Conservation (phyloP, 129 eudicot species). For the Erigeron canadensis region DNA sequence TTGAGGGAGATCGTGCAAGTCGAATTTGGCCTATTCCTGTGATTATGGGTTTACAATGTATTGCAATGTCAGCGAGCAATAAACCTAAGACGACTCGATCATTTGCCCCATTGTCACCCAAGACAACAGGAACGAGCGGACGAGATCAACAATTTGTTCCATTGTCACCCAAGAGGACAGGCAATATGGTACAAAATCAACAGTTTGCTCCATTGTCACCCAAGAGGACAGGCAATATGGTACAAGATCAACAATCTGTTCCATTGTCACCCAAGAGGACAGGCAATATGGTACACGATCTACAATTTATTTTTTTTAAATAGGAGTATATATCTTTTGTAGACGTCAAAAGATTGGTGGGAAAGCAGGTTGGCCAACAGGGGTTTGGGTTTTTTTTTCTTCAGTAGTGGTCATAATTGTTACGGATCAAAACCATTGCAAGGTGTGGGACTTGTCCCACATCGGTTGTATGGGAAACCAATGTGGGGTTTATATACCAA, state of each 20-base stretch:
- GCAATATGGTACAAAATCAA: slow-evolving; percentile 16
- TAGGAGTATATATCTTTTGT: neutral
- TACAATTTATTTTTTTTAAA: neutral
- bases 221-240: slow-evolving; percentile 16
- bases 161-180: slow-evolving; percentile 4
- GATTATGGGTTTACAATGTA: slow-evolving; percentile 46
- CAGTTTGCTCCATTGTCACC: neutral
- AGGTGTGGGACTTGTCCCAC: too few relatives aligned
- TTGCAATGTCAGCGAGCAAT: slow-evolving; percentile 18
- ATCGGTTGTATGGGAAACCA: too few relatives aligned
- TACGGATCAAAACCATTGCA: too few relatives aligned
- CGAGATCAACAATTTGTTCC: neutral
- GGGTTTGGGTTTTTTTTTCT: neutral
- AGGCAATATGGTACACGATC: neutral
- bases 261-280: slow-evolving; percentile 6
- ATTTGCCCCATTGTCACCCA: slow-evolving; percentile 15
- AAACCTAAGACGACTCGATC: slow-evolving; percentile 21
- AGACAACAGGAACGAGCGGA: slow-evolving; percentile 17
- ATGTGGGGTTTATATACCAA: too few relatives aligned
- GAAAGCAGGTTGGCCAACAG: neutral
- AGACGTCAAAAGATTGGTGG: neutral
- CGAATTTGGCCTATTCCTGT: slow-evolving; percentile 15
- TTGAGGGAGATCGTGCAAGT: neutral
- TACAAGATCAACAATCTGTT: slow-evolving; percentile 17
- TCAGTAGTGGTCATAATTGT: neutral